phyloP scores from a whole-genome alignment of 768 basidiomycete genomes.

The Thelephora ganbajun region DNA sequence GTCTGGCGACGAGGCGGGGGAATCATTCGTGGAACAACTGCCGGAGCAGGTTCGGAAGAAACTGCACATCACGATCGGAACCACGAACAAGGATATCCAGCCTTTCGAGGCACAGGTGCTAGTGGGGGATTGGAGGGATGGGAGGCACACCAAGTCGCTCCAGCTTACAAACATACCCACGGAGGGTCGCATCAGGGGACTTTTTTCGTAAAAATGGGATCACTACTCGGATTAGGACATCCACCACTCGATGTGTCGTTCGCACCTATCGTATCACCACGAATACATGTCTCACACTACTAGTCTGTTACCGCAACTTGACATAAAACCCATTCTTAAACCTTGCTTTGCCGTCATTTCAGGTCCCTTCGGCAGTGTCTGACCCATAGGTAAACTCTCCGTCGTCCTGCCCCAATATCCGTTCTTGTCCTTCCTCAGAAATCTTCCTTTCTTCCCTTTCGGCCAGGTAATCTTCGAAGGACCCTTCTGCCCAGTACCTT shows the following conservation, averaged over 20 bases:
- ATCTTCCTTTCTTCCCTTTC: no score
- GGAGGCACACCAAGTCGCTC: constrained; percentile 14
- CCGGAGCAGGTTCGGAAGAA: constrained; percentile 29
- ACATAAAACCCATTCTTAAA: no score
- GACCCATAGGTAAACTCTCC: no score
- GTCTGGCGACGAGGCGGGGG: constrained; percentile 22
- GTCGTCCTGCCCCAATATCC: no score
- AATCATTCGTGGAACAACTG: constrained; percentile 33
- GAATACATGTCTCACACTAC: no score
- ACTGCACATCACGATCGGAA: constrained; percentile 86
- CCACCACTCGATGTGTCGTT: no score
- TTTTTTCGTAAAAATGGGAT: neutral
- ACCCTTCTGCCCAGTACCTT: neutral
- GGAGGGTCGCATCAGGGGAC: constrained; percentile 19
- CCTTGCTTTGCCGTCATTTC: no score
- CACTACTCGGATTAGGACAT: no score
- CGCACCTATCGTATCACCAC: no score
- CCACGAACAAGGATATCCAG: constrained; percentile 29
- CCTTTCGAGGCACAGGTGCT: constrained; percentile 62
- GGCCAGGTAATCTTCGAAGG: neutral
- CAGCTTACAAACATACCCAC: constrained; percentile 15
- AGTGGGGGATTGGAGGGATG: constrained; percentile 35
- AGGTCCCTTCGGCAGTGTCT: no score
- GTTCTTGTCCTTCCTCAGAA: no score
- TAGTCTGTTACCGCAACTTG: no score